Base-by-base conservation (phyloP, 441 rosid species). In the Rhodomyrtus psidioides region DNA sequence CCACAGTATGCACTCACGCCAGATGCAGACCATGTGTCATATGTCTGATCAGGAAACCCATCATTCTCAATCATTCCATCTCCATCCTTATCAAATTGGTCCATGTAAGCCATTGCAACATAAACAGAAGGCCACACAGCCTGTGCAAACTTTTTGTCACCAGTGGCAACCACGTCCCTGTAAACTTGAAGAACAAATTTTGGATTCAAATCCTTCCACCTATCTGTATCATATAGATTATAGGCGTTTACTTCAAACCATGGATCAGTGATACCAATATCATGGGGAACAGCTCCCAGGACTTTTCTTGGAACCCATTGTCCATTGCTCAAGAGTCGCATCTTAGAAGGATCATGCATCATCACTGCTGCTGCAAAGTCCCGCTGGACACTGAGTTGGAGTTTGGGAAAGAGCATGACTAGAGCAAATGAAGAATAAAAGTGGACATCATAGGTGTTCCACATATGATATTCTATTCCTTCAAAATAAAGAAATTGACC, bases 11-110 rank as follows among this genome's bases (percentile, higher is more conserved):
- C 98, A 86, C 98, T 97, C 81, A 96, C 91, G 49, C 98, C 99
- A 81, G 94, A 91, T 44, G 92, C 98, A 5, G 97, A 94, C 98
- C 99, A 96, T n/a, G 96, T 93, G 86, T 97, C 98, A 54, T 97
- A 97, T 79, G 99, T 97, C 91, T 97, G 98, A 88, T 97, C 99
- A 16, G 99, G 99, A 86, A 97, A 96, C 9, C 98, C 98, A 9
- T 97, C 98, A 86, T 97, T 97, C 87, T 97, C 98, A 83, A 97
- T 96, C 96, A 95, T 96, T 53, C 97, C 98, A 89, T 97, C 99
- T 4, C 98, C 96, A 85, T 97, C 98, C 91, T 87, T 94, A 85
- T 97, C 99, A 87, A 96, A 96, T 89, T 96, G 99, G 60, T 93
- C 93, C 98, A 97, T 96, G 87, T 90, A 96, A 30, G 97, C 98